These are phyloP conservation scores for Blumeria graminis DNA, from an alignment of 2,329 filamentous ascomycete species.

Conservation along the genomic window DNA sequence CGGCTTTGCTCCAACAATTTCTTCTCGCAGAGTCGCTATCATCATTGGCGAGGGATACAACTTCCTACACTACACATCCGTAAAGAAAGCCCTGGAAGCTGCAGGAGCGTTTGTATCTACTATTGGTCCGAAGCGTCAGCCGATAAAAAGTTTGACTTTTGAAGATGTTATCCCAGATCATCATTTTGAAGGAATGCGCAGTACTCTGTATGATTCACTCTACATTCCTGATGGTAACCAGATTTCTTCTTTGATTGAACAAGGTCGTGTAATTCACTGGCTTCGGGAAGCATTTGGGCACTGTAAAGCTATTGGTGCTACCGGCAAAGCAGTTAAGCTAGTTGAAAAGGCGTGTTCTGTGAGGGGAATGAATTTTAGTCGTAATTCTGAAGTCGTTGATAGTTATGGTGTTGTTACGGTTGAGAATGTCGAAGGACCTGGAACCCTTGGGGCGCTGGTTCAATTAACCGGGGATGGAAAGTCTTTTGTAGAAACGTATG, in stretches of 20 bases:
- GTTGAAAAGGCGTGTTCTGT: conserved; percentile 24
- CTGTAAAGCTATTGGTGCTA: conserved; percentile 54
- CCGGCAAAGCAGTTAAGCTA: conserved; percentile 44
- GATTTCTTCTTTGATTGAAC: conserved; percentile 37
- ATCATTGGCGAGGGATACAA: conserved; percentile 62
- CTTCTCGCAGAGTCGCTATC: conserved; percentile 47
- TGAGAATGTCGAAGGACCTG: conserved; percentile 20
- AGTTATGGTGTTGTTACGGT: conserved; percentile 61
- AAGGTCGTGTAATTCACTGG: conserved; percentile 52
- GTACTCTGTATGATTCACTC: conserved; percentile 58
- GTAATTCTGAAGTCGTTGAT: conserved; percentile 24
- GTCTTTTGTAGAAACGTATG: conserved; percentile 48
- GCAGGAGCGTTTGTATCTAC: conserved; percentile 44
- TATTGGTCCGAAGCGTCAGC: conserved; percentile 43
- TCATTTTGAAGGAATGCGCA: conserved; percentile 57
- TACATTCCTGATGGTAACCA: conserved; percentile 52
- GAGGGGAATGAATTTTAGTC: conserved; percentile 21
- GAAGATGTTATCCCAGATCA: conserved; percentile 44
- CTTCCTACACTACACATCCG: conserved; percentile 33
- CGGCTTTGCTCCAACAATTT: conserved; percentile 33
- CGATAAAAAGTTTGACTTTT: conserved; percentile 23
- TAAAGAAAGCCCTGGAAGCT: conserved; percentile 36
- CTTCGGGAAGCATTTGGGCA: conserved; percentile 62
- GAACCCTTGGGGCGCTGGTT: conserved; percentile 34
- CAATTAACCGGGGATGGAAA: conserved; percentile 40